Evolutionary conservation across 1,284 basidiomycete species (phyloP), one percentile per base, ranked within the genome.

Genomic region (Inonotus hispidus): DNA sequence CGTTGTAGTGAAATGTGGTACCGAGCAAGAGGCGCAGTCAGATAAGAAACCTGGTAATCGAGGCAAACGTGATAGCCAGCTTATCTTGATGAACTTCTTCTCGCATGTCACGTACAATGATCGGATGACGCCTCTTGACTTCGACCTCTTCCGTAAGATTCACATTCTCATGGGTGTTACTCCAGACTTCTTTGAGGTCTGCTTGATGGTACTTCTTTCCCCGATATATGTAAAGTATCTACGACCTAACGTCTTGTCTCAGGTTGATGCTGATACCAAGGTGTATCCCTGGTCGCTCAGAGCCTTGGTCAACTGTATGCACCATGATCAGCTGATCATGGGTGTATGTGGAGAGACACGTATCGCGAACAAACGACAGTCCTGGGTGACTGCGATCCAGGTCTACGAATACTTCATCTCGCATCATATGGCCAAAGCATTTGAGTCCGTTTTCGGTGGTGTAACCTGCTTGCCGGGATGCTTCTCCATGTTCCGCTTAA

Each of bases 71-170:
- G 97, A 99, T 77, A 95, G 93, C 74, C 97, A 99, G 72, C 89
- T 99, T 69, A 92, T 99, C 69, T 81, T 99, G 68, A 99, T 99
- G 96, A 98, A 98, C 78, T 99, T 99, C 75, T 98, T 99, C 79
- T 95, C 94, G 58, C 88, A 93, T 53, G 95, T 98, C 69, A 99
- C 97, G 13, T 99, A 98, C 77, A 98, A 99, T 73, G 97, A 99
- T 72, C 90, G 95, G 65, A 99, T 99, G 95, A 85, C 85, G 16
- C 97, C 97, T 10, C 83, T 99, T 69, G 97, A 99, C 73, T 99
- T 94, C 71, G 97, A 99, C 74, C 80, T 99, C 21, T 99, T 99
- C 82, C 86, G 96, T 63, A 99, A 99, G 78, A 85, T 95, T 6
- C 95, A 98, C 68, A 83, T 92, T 46, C 82, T 99, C 53, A 98